Conservation (phyloP, 768 basidiomycete genomes). For the Russula griseocarnosa region DNA sequence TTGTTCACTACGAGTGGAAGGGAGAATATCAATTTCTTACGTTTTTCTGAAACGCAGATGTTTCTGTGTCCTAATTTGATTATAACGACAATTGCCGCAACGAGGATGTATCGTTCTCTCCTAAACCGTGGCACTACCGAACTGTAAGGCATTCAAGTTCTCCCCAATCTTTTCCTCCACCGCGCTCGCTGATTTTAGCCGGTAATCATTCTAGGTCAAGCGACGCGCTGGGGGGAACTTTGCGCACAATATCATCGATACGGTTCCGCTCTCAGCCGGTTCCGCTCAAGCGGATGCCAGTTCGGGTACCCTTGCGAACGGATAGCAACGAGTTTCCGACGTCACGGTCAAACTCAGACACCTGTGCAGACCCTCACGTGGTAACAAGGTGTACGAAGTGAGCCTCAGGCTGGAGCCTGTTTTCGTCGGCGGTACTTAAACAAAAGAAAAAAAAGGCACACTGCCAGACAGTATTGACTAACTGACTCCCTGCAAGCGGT, state of each 20-base stretch:
- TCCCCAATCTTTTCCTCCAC: not conserved
- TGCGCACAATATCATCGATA: not conserved
- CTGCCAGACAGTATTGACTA: too few relatives aligned
- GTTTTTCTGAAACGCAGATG: not conserved
- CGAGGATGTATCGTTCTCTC: not conserved
- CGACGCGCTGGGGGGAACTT: too few relatives aligned
- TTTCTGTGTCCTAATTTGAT: not conserved
- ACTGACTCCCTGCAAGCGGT: too few relatives aligned
- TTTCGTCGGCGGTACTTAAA: too few relatives aligned
- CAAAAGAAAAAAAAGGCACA: too few relatives aligned
- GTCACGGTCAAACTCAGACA: not conserved
- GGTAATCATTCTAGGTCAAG: not conserved
- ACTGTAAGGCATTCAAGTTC: not conserved
- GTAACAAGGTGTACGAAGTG: not conserved
- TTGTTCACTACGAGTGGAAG: not conserved
- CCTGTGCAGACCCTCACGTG: not conserved
- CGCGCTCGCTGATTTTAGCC: not conserved
- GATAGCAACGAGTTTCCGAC: not conserved
- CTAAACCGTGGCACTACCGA: not conserved
- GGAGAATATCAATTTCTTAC: not conserved
- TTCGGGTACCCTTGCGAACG: not conserved
- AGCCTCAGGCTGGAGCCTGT: too few relatives aligned
- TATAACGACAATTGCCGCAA: not conserved
- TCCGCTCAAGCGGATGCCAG: too few relatives aligned
- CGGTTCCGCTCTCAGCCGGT: not conserved